Evolutionary conservation across 2,329 filamentous ascomycete genomes (phyloP).

Genomic region (Aspergillus thermomutatus): DNA sequence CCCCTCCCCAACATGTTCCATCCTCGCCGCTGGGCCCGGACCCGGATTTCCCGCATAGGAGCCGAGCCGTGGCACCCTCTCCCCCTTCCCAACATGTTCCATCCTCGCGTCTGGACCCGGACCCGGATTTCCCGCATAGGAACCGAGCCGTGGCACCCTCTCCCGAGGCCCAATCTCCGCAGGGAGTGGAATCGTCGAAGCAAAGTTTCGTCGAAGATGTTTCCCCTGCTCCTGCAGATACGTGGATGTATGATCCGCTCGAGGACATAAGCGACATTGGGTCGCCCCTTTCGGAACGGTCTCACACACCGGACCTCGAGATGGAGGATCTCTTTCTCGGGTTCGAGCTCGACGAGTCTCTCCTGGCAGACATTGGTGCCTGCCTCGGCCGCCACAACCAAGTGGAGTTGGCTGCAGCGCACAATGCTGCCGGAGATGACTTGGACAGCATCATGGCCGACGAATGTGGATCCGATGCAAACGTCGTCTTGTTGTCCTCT

Average conservation of each 20-base stretch:
- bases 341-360: background rate
- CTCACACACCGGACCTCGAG: conserved; percentile 7
- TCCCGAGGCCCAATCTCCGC: background rate
- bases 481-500: background rate
- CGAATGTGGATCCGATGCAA: background rate
- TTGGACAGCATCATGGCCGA: background rate
- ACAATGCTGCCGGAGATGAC: background rate
- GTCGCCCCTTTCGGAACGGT: conserved; percentile 10
- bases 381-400: conserved; percentile 1
- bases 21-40: too few species aligned
- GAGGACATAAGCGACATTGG: conserved; percentile 9
- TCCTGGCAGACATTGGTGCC: conserved; percentile 3
- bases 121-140: background rate
- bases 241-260: background rate
- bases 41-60: too few species aligned
- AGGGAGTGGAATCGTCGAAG: background rate
- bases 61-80: too few species aligned
- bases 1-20: background rate
- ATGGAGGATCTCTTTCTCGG: background rate
- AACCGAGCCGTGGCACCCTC: background rate
- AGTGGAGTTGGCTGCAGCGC: conserved; percentile 2
- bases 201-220: background rate
- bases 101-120: background rate
- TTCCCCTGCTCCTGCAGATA: background rate
- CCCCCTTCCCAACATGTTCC: background rate